Base-by-base conservation (phyloP, 2,329 filamentous ascomycete genomes). In the Rhynchosporium agropyri region DNA sequence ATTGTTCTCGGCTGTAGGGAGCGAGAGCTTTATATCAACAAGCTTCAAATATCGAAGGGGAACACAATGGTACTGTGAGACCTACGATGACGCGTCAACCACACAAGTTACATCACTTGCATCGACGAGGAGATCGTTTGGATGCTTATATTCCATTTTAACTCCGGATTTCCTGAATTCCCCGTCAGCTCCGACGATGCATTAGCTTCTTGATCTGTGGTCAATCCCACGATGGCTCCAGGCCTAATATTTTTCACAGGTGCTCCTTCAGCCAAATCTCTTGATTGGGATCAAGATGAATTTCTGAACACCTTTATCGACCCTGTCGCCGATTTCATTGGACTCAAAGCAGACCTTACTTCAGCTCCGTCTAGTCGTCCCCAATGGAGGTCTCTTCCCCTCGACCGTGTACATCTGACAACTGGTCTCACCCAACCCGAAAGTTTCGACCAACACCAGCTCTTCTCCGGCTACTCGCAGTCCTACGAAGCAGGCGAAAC, bases 361-460 rank as follows among this genome's bases (percentile, higher is more conserved):
- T 64, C 49, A 31, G 58, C 63, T 38, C 56, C 60, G 13, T 64
- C 57, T 9, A 61, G 53, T 29, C 67, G 65, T 49, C 64, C 70
- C 28, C 58, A 65, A 38, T 88, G 85, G 85, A 79, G 85, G 51
- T 83, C 80, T 4, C 76, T 88, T 7, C 77, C 83, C 0, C 71
- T 86, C 0, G 72, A 77, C 20, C 77, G 75, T 51, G 72, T 76
- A n/a, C 78, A 78, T 43, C 73, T 86, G 4, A 75, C 75, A 7
- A 83, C 82, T 0, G 81, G 83, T 33, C 78, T 84, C 70, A 83
- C 81, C 29, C 83, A 84, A 63, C 56, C 56, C 10, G 43, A 50
- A 4, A 73, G 72, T 8, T 63, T 64, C 42, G 72, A 77, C 31
- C 77, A 74, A 50, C 72, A 77, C 15, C 77, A 78, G 42, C 72